phyloP scores from a whole-genome alignment of 2,329 filamentous ascomycete species.

The Calonectria pseudoreteaudii region DNA sequence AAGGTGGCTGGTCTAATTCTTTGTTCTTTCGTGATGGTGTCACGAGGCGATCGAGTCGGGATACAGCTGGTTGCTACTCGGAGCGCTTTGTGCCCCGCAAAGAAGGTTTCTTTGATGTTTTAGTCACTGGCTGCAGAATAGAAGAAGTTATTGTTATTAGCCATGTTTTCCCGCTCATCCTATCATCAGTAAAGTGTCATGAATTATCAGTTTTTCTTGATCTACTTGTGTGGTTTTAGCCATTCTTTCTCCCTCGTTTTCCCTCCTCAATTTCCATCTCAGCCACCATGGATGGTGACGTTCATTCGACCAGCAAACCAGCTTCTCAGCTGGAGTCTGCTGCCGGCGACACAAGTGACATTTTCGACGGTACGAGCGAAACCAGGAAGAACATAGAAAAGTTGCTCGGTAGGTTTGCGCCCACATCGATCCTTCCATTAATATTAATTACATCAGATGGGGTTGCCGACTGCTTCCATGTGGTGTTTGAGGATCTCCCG shows the following conservation, averaged over 20 bases:
- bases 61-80: background rate
- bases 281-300: conserved; percentile 16
- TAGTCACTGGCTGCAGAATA: background rate
- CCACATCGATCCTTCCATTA: no score
- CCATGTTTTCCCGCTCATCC: background rate
- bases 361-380: background rate
- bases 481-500: conserved; percentile 30
- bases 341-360: background rate
- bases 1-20: conserved; percentile 28
- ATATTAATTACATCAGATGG: conserved; percentile 24
- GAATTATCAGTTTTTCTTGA: background rate
- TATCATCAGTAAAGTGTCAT: background rate
- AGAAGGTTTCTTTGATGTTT: conserved; percentile 16
- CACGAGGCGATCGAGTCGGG: conserved; percentile 8
- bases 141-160: conserved; percentile 6
- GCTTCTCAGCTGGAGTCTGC: background rate
- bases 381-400: background rate
- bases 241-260: background rate
- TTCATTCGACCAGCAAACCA: background rate
- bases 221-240: background rate
- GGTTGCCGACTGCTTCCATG: conserved; percentile 23
- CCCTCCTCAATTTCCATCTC: background rate
- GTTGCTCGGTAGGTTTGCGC: background rate
- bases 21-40: conserved; percentile 36
- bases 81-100: conserved; percentile 21